Conservation (phyloP, 176 grass and related monocot species). For the Paspalum notatum region DNA sequence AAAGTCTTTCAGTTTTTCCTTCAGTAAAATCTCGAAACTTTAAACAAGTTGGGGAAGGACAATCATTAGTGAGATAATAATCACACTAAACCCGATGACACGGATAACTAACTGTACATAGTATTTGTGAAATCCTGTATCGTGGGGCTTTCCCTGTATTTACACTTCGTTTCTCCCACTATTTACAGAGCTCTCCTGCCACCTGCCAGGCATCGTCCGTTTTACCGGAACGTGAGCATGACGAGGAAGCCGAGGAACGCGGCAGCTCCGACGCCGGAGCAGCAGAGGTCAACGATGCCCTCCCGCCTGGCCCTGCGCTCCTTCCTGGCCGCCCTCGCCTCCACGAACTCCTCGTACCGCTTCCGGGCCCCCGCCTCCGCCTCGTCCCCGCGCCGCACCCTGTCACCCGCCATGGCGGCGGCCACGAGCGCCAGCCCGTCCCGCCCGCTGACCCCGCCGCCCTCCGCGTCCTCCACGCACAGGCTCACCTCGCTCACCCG, state of each 20-base stretch:
- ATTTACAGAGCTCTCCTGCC: no score
- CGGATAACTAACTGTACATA: no score
- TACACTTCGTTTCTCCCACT: no score
- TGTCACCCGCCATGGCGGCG: slow-evolving; percentile 33
- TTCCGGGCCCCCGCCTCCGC: slow-evolving; percentile 27
- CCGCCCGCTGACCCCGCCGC: slow-evolving; percentile 37
- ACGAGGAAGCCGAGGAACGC: slow-evolving; percentile 43
- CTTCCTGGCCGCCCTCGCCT: slow-evolving; percentile 47
- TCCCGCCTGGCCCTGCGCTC: slow-evolving; percentile 56
- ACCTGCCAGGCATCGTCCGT: no score
- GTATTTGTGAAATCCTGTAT: no score
- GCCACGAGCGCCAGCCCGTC: slow-evolving; percentile 43
- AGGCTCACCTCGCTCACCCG: slow-evolving; percentile 66
- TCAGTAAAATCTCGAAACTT: not conserved
- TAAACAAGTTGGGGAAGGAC: no score
- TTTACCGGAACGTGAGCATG: slow-evolving; percentile 41
- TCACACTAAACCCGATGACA: no score
- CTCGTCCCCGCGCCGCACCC: slow-evolving; percentile 26
- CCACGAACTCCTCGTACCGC: slow-evolving; percentile 51
- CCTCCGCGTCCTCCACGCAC: slow-evolving; percentile 42
- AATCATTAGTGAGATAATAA: not conserved
- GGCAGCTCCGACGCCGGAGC: slow-evolving; percentile 37
- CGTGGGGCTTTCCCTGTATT: no score
- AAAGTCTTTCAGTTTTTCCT: not conserved
- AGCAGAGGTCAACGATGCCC: slow-evolving; percentile 53